A percentile compares a stretch with the other conserved stretches of the same genome.
phyloP scores from a whole-genome alignment of 306 rosid genomes.

The Gynostemma pentaphyllum region DNA sequence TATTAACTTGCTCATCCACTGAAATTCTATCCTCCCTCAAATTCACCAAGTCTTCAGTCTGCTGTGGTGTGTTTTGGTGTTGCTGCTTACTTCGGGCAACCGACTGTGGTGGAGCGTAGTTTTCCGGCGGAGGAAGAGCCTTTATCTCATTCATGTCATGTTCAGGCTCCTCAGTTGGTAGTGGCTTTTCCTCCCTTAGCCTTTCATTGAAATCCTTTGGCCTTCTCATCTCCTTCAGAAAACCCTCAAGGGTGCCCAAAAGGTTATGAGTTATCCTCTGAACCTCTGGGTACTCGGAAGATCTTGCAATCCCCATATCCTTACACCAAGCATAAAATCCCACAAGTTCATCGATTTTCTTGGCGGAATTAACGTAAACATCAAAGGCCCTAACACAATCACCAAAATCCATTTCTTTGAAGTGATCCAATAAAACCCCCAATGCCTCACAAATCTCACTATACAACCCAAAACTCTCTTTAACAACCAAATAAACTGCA shows the following conservation, averaged over 20 bases:
- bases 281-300: constrained; percentile 78
- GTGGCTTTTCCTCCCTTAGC: constrained; percentile 26
- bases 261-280: constrained; percentile 53
- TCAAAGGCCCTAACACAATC: constrained; percentile 58
- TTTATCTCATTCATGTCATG: constrained; percentile 38
- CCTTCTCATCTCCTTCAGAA: constrained; percentile 48
- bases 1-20: constrained; percentile 77
- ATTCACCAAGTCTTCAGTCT: constrained; percentile 53
- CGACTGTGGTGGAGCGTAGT: constrained; percentile 24
- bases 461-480: constrained; percentile 57
- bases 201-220: constrained; percentile 33
- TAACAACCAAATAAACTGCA: constrained; percentile 52
- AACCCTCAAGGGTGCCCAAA: constrained; percentile 50
- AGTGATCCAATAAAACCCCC: constrained; percentile 61
- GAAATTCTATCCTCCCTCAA: constrained; percentile 45
- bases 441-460: constrained; percentile 57
- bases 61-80: constrained; percentile 17
- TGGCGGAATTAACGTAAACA: constrained; percentile 47
- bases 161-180: constrained; percentile 21
- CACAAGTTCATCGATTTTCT: constrained; percentile 52
- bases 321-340: constrained; percentile 75
- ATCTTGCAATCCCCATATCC: constrained; percentile 56
- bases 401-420: constrained; percentile 60
- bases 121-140: constrained; percentile 69
- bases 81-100: constrained; percentile 14